Percentiles rank a stretch among this genome's conserved stretches.
Conservation (phyloP, 768 basidiomycete genomes). For the Floccularia luteovirens region DNA sequence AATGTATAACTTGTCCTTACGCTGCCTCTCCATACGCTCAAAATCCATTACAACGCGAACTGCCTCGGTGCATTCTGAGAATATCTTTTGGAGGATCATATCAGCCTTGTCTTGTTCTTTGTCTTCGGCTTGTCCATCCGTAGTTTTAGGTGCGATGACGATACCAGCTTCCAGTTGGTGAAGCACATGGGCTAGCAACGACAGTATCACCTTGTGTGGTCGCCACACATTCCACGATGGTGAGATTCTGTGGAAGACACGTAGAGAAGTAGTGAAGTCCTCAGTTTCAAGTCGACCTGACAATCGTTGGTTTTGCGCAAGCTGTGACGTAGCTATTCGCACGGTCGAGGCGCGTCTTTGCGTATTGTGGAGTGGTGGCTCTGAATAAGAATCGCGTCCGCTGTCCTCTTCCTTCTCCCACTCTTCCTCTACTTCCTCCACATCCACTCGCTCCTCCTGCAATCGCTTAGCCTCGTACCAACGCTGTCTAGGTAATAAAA, state of each 20-base stretch:
- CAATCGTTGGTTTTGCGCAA: conserved; percentile 4
- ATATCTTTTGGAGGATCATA: conserved; percentile 36
- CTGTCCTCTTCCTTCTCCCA: too few species aligned
- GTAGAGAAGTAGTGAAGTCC: conserved; percentile 54
- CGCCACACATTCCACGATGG: conserved; percentile 62
- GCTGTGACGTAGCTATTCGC: neutral
- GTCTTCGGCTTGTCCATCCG: conserved; percentile 11
- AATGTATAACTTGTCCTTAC: too few species aligned
- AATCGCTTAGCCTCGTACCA: conserved; percentile 16
- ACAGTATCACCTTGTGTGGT: conserved; percentile 46
- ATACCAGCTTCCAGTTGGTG: conserved; percentile 42
- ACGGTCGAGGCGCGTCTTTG: neutral
- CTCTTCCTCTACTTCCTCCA: too few species aligned
- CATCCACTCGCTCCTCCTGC: too few species aligned
- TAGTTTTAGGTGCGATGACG: conserved; percentile 32
- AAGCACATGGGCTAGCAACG: conserved; percentile 37
- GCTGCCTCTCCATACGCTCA: conserved; percentile 20
- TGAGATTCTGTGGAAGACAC: conserved; percentile 53
- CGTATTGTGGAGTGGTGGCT: conserved; percentile 11
- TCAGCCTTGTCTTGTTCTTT: conserved; percentile 12
- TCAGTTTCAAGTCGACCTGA: conserved; percentile 12
- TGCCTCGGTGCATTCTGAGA: conserved; percentile 42
- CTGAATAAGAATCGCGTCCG: too few species aligned
- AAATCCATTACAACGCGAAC: conserved; percentile 22
- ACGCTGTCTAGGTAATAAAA: conserved; percentile 56